Evolutionary conservation across 805 yeast species (phyloP).

Genomic region (Sungouiozyma intestinalis): DNA sequence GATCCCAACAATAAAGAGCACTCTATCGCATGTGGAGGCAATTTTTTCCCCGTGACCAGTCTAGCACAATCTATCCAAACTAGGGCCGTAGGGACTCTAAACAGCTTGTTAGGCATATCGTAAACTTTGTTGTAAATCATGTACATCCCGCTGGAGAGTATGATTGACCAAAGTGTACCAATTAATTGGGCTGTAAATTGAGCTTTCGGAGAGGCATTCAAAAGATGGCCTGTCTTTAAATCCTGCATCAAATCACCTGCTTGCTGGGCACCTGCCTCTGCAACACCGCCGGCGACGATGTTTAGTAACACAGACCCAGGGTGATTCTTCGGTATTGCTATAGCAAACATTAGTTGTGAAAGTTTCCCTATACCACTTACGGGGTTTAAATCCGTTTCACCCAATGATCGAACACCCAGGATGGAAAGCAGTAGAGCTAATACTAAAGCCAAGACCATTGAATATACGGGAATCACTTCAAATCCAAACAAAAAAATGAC

Average conservation of each 20-base stretch:
- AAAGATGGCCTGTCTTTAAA: slow-evolving; percentile 81
- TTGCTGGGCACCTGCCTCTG: slow-evolving; percentile 98
- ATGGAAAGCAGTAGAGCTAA: slow-evolving; percentile 73
- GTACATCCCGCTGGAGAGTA: slow-evolving; percentile 75
- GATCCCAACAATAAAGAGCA: slow-evolving; percentile 53
- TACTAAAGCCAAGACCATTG: slow-evolving; percentile 56
- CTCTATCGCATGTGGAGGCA: slow-evolving; percentile 68
- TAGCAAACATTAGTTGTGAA: slow-evolving; percentile 80
- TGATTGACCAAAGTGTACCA: slow-evolving; percentile 77
- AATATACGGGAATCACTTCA: slow-evolving; percentile 55
- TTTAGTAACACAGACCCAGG: slow-evolving; percentile 80
- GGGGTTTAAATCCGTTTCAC: slow-evolving; percentile 94
- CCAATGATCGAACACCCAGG: slow-evolving; percentile 85
- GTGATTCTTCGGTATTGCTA: slow-evolving; percentile 59
- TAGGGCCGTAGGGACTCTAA: slow-evolving; percentile 88
- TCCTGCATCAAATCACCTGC: slow-evolving; percentile 98
- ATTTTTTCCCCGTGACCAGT: slow-evolving; percentile 79
- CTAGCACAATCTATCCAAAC: slow-evolving; percentile 97
- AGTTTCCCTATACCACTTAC: slow-evolving; percentile 94
- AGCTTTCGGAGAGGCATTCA: slow-evolving; percentile 87
- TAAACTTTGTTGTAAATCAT: slow-evolving; percentile 71
- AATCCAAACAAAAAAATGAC: slow-evolving; percentile 59
- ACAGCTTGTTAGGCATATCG: slow-evolving; percentile 70
- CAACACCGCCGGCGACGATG: slow-evolving; percentile 89
- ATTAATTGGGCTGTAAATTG: slow-evolving; percentile 85